Evolutionary conservation across 371 early-diverging fungal genomes (phyloP).

Genomic region (Circinella minor): DNA sequence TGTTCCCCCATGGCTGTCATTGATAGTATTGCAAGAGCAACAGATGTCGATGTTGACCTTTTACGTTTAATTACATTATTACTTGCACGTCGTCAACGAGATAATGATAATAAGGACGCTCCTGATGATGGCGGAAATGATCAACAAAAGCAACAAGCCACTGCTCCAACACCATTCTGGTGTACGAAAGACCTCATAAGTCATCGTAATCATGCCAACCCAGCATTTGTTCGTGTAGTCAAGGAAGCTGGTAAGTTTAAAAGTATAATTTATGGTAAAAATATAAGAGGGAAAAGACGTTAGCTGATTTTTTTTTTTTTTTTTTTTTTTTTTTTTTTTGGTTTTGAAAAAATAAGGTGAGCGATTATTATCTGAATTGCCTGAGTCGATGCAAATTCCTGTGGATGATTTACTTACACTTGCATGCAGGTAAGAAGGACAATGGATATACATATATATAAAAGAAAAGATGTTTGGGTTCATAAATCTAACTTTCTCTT

Average conservation of each 20-base stretch:
- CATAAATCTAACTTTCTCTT: no score
- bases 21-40: conserved; percentile 50
- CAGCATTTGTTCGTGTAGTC: conserved; percentile 52
- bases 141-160: background rate
- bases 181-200: conserved; percentile 65
- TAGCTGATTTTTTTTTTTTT: no score
- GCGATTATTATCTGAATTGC: conserved; percentile 50
- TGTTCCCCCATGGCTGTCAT: conserved; percentile 54
- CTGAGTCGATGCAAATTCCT: conserved; percentile 46
- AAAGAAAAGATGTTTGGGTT: no score
- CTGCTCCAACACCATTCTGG: conserved; percentile 43
- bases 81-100: conserved; percentile 45
- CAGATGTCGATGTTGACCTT: conserved; percentile 61
- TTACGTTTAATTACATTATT: conserved; percentile 56
- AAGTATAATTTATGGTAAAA: no score
- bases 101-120: conserved; percentile 18
- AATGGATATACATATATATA: background rate
- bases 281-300: no score
- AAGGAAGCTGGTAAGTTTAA: conserved; percentile 51
- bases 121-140: background rate
- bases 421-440: conserved; percentile 56
- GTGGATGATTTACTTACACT: conserved; percentile 60
- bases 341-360: conserved; percentile 20
- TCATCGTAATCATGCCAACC: conserved; percentile 59
- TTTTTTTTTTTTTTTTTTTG: no score